Evolutionary conservation across 2,329 filamentous ascomycete species (phyloP), one percentile per base, ranked within the genome.

Genomic region (Xylaria sp.): DNA sequence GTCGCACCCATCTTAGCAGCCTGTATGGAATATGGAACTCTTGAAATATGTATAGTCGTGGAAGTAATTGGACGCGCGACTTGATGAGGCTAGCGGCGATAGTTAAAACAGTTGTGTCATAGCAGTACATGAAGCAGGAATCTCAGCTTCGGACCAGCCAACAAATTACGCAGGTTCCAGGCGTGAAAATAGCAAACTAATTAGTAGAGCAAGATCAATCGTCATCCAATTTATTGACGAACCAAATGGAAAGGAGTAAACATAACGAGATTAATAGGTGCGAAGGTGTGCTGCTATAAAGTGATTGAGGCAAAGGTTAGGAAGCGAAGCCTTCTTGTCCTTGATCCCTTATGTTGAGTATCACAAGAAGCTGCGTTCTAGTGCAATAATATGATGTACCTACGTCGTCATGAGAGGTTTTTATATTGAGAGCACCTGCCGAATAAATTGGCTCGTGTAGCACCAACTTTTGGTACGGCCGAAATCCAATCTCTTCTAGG

Each of bases 1-100:
- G 72, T 73, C 6, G 73, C 74, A 40, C 73, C 76, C 63, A 72
- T 71, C 20, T 74, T 70, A 44, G 76, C 75, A n/a, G 72, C 72
- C 48, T 67, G 66, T 51, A 73, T 53, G 23, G 77, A 76, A 70
- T 51, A 73, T 53, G 23, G 77, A 76, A 70, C 77, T 79, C 63
- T 76, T 54, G 60, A 78, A 78, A 73, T 75, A 42, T 67, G 70
- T 9, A 40, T 23, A 46, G 6, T 10, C 31, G 15, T 15, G 46
- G 2, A 46, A 44, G n/a, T 46, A 26, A 28, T 13, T 20, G 15
- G n/a, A 13, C 10, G 7, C 7, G 4, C 13, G 28, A 28, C 28
- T 28, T 28, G 28, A 28, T 28, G 28, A 6, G 28, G 28, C 28
- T 6, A 28, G 53, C n/a, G 33, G n/a, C 28, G 20, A 46, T 44